phyloP scores from a whole-genome alignment of 1,284 basidiomycete species.

The Papiliotrema nemorosa region DNA sequence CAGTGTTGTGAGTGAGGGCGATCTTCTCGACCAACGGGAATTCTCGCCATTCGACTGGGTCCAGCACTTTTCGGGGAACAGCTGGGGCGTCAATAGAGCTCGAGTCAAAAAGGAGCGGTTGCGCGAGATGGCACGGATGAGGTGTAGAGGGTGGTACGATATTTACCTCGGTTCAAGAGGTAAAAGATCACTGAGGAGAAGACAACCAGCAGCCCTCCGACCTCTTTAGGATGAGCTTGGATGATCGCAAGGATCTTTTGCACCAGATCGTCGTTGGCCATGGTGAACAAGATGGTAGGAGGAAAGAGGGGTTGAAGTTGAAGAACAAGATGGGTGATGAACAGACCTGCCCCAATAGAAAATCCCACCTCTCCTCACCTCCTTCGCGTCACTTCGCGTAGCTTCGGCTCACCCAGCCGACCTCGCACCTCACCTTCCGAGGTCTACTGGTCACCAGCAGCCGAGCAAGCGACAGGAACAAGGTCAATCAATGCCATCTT shows the following conservation, averaged over 20 bases:
- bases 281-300: neutral
- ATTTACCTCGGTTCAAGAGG: conserved; percentile 5
- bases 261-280: conserved; percentile 1
- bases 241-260: conserved; percentile 10
- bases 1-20: conserved; percentile 89
- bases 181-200: conserved; percentile 16
- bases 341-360: too few species aligned
- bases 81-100: neutral
- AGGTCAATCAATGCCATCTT: too few species aligned
- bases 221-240: conserved; percentile 20
- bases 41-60: conserved; percentile 62
- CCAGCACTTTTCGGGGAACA: conserved; percentile 26
- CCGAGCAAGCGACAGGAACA: too few species aligned
- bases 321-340: neutral
- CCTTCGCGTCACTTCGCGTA: too few species aligned
- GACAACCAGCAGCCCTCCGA: conserved; percentile 19
- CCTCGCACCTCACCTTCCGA: too few species aligned
- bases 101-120: neutral
- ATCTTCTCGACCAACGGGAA: conserved; percentile 80
- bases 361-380: too few species aligned
- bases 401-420: too few species aligned
- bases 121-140: neutral
- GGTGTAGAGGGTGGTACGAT: neutral
- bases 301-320: neutral
- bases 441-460: too few species aligned